These are phyloP conservation scores for Penicillium sp. DNA, from an alignment of 2,329 filamentous ascomycete genomes.

Conservation along the genomic window DNA sequence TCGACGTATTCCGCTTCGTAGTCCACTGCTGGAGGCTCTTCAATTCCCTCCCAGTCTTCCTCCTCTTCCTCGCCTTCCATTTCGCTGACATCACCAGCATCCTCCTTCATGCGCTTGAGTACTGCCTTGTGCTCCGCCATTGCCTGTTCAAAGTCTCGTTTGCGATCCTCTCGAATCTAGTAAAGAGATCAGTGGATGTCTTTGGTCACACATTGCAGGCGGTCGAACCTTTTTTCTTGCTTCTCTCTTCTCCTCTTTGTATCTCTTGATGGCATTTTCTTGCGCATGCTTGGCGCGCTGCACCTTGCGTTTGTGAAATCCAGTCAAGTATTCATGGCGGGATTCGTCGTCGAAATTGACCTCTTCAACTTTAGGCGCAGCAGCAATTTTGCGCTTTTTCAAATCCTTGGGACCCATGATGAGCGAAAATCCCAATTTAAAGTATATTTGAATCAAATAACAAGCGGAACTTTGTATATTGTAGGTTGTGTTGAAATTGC, in stretches of 20 bases:
- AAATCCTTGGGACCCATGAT: conserved; percentile 46
- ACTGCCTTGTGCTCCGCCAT: conserved; percentile 66
- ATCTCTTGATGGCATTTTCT: conserved; percentile 67
- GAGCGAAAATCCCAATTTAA: background rate
- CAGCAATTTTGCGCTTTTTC: conserved; percentile 56
- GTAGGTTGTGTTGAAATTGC: conserved; percentile 2
- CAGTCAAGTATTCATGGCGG: conserved; percentile 79
- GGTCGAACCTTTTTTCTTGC: conserved; percentile 63
- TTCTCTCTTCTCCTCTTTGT: conserved; percentile 64
- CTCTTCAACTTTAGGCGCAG: conserved; percentile 55
- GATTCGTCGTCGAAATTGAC: conserved; percentile 74
- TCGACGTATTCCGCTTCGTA: conserved; percentile 92
- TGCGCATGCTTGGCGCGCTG: conserved; percentile 77
- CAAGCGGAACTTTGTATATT: background rate
- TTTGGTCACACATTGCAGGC: background rate
- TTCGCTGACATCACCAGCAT: conserved; percentile 16
- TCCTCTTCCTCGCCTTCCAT: conserved; percentile 34
- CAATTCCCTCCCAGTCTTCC: conserved; percentile 60
- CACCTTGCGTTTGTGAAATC: conserved; percentile 91
- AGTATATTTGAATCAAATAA: background rate
- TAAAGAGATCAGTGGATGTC: conserved; percentile 6
- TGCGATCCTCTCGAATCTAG: conserved; percentile 75
- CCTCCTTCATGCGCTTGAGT: conserved; percentile 52
- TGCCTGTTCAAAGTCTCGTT: conserved; percentile 71
- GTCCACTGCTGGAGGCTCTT: conserved; percentile 51